Evolutionary conservation across 257 asterid species (phyloP).

Genomic region (Lavandula angustifolia): DNA sequence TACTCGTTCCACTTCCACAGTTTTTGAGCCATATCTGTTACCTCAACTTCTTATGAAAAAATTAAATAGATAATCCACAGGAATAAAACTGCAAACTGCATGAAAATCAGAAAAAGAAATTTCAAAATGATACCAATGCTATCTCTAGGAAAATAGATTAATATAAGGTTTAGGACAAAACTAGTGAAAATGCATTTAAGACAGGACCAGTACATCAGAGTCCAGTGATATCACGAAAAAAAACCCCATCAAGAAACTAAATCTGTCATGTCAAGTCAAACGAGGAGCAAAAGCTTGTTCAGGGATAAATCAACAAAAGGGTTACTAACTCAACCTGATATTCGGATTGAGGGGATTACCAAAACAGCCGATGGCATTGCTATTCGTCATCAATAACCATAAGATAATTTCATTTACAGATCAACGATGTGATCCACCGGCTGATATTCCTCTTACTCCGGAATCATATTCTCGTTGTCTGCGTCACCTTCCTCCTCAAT

Average conservation of each 20-base stretch:
- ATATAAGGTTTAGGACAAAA: not conserved
- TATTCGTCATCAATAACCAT: not conserved
- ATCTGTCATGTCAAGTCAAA: not conserved
- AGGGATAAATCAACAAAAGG: slow-evolving; percentile 3
- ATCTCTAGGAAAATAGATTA: too few relatives aligned
- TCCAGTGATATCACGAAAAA: not conserved
- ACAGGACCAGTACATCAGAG: not conserved
- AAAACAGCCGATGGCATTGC: slow-evolving; percentile 22
- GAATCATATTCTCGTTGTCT: slow-evolving; percentile 81
- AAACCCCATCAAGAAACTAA: not conserved
- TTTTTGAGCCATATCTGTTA: too few relatives aligned
- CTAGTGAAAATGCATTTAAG: not conserved
- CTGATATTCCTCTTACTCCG: slow-evolving; percentile 52
- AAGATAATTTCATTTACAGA: slow-evolving; percentile 31
- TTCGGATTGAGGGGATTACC: slow-evolving; percentile 3
- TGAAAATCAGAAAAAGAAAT: not conserved
- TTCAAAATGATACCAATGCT: too few relatives aligned
- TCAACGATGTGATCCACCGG: slow-evolving; percentile 17
- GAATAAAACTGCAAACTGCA: too few relatives aligned
- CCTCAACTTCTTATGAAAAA: too few relatives aligned
- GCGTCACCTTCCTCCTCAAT: slow-evolving; percentile 82
- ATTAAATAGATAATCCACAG: too few relatives aligned
- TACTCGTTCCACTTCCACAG: too few relatives aligned
- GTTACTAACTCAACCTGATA: slow-evolving; percentile 10
- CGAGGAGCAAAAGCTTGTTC: not conserved